Conservation (phyloP, 768 basidiomycete species). For the Mycena rosella region DNA sequence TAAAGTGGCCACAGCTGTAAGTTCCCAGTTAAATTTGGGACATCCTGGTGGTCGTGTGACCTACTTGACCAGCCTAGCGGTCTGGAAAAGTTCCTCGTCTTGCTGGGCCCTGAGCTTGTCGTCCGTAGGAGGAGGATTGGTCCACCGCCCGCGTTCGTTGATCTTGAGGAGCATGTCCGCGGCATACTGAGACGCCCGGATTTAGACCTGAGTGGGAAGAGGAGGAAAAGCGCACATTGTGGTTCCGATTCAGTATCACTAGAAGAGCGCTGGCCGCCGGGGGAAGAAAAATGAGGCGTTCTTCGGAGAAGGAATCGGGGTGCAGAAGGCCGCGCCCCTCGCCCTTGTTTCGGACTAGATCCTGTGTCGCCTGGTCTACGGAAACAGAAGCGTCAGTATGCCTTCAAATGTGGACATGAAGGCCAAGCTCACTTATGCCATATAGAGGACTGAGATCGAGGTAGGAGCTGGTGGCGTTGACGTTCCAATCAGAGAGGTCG, state of each 20-base stretch:
- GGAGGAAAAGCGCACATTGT: conserved; percentile 57
- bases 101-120: conserved; percentile 43
- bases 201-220: neutral
- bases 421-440: conserved; percentile 55
- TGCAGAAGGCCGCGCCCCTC: conserved; percentile 64
- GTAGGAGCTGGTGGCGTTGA: conserved; percentile 68
- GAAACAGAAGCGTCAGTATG: neutral
- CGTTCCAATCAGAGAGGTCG: conserved; percentile 53
- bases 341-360: conserved; percentile 61
- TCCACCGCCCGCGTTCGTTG: conserved; percentile 66
- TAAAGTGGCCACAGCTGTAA: conserved; percentile 64
- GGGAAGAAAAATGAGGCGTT: conserved; percentile 64
- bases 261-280: conserved; percentile 67
- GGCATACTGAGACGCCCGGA: conserved; percentile 58
- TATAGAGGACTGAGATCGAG: conserved; percentile 70
- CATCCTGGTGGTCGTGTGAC: conserved; percentile 21
- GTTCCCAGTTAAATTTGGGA: neutral
- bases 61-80: conserved; percentile 65
- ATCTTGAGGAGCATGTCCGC: conserved; percentile 65
- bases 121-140: conserved; percentile 54
- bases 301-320: conserved; percentile 68
- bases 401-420: neutral
- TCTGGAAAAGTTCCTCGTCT: conserved; percentile 72
- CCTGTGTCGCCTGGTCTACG: conserved; percentile 52
- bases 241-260: conserved; percentile 69